Conservation (phyloP, 371 early-diverging fungal species). For the Massospora cicadina region DNA sequence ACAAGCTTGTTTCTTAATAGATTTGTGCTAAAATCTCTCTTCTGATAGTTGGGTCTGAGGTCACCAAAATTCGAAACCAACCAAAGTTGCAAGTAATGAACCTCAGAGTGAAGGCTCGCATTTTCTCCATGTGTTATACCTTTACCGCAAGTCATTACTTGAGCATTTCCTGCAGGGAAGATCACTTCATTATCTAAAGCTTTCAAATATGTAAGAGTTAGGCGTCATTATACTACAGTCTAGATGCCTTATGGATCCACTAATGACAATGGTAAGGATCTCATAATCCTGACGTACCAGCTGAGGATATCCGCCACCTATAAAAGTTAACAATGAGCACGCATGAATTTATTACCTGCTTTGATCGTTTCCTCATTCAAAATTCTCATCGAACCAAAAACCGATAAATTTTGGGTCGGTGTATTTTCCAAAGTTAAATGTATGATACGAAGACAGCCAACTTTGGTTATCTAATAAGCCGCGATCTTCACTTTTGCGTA, state of each 20-base stretch:
- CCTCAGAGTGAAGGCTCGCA: not conserved
- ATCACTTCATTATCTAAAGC: slow-evolving; percentile 7
- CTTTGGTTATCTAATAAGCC: not conserved
- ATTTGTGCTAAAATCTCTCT: not conserved
- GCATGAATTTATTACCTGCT: not conserved
- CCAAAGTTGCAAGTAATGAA: slow-evolving; percentile 7
- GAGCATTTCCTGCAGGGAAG: not conserved
- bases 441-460: slow-evolving; percentile 7
- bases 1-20: slow-evolving; percentile 1
- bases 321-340: not conserved
- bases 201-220: not conserved
- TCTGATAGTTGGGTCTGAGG: not conserved
- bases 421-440: slow-evolving; percentile 5
- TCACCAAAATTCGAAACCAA: not conserved
- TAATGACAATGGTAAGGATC: slow-evolving; percentile 2
- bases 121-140: slow-evolving; percentile 9
- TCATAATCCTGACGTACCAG: slow-evolving; percentile 8
- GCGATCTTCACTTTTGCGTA: not conserved
- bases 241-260: slow-evolving; percentile 6
- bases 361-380: slow-evolving; percentile 8
- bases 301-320: slow-evolving; percentile 6
- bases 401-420: not conserved
- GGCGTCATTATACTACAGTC: not conserved
- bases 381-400: slow-evolving; percentile 1
- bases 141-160: slow-evolving; percentile 5